Percentiles rank a stretch among this genome's conserved stretches.
Evolutionary conservation across 768 basidiomycete species (phyloP).

Genomic region (Tylopilus sp.): DNA sequence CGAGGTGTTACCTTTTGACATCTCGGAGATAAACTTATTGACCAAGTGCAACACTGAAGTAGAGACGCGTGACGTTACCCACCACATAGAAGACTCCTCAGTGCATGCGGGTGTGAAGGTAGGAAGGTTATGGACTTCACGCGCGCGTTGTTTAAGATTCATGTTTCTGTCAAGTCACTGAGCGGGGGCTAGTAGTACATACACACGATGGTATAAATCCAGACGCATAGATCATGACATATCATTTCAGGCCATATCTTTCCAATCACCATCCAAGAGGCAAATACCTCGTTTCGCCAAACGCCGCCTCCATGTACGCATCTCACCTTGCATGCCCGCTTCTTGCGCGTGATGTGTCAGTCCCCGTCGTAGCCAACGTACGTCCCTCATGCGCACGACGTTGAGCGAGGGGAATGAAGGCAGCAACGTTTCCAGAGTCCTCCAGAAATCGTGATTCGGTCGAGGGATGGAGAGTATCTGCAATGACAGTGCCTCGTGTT

Average conservation of each 20-base stretch:
- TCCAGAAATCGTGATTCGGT: conserved; percentile 60
- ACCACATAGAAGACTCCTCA: no score
- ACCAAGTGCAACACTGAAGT: no score
- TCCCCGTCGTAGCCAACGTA: conserved; percentile 70
- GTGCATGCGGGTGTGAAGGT: no score
- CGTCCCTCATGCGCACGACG: conserved; percentile 59
- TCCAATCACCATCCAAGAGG: conserved; percentile 74
- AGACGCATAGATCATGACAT: background rate
- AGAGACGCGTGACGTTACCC: no score
- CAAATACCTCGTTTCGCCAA: conserved; percentile 55
- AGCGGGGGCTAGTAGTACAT: conserved; percentile 3
- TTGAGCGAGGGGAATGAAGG: conserved; percentile 54
- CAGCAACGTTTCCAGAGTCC: conserved; percentile 50
- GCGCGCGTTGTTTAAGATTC: background rate
- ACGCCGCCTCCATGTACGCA: conserved; percentile 68
- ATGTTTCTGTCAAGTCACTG: background rate
- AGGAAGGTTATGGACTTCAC: no score
- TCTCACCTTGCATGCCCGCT: conserved; percentile 78
- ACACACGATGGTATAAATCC: conserved; percentile 12
- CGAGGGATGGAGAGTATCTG: conserved; percentile 72
- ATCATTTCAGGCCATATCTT: conserved; percentile 32
- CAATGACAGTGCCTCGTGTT: conserved; percentile 37
- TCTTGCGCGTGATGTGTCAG: conserved; percentile 62
- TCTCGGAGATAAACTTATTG: no score
- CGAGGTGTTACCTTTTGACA: no score